phyloP scores from a whole-genome alignment of 352 stramenopile genomes.

The Globisporangium iwayamae region DNA sequence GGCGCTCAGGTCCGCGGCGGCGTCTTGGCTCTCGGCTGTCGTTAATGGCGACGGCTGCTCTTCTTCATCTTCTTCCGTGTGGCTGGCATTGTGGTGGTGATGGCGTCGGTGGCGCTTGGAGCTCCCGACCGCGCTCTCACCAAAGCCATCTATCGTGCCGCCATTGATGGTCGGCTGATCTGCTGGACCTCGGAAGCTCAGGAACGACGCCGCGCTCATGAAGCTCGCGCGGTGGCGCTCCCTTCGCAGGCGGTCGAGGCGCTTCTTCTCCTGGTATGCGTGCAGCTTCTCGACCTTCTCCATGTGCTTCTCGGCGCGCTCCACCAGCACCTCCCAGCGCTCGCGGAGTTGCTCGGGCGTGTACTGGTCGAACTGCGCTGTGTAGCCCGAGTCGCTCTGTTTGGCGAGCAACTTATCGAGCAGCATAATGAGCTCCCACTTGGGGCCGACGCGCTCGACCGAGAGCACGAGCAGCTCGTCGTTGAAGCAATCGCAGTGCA shows the following conservation, averaged over 20 bases:
- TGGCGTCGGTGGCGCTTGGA: neutral
- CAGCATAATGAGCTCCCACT: constrained; percentile 63
- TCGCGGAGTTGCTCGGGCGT: constrained; percentile 49
- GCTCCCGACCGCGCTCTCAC: neutral
- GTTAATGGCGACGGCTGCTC: neutral
- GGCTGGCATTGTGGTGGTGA: neutral
- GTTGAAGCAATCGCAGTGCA: constrained; percentile 68
- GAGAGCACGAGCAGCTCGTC: constrained; percentile 59
- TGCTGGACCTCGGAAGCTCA: constrained; percentile 9
- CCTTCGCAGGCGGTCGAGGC: constrained; percentile 25
- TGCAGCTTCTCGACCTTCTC: constrained; percentile 56
- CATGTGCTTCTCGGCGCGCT: constrained; percentile 46
- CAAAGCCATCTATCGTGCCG: neutral
- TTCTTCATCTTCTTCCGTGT: constrained; percentile 16
- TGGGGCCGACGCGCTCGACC: constrained; percentile 53
- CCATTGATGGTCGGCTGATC: neutral
- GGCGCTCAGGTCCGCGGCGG: neutral
- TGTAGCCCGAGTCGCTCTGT: constrained; percentile 25
- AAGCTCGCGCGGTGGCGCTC: constrained; percentile 34
- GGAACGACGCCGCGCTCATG: constrained; percentile 17
- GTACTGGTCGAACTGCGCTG: constrained; percentile 55
- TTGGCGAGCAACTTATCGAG: constrained; percentile 50
- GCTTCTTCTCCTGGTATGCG: constrained; percentile 51
- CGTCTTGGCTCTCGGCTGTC: neutral
- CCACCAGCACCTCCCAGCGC: constrained; percentile 54